Conservation (phyloP, 768 basidiomycete genomes). For the Boletus edulis region DNA sequence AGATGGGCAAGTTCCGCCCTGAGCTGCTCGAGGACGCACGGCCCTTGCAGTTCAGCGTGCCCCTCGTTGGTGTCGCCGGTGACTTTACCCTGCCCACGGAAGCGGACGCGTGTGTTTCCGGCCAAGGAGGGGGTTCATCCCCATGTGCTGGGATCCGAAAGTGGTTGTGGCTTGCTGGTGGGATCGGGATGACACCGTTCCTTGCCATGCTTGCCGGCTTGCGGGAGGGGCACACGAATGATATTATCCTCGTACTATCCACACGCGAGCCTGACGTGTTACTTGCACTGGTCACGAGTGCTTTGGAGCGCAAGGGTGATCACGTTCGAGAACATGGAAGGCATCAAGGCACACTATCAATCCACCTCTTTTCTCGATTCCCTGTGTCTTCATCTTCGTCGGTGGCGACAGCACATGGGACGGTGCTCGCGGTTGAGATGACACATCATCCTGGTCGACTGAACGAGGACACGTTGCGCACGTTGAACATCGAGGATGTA, state of each 20-base stretch:
- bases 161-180: constrained; percentile 58
- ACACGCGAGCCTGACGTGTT: constrained; percentile 55
- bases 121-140: not conserved
- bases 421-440: constrained; percentile 10
- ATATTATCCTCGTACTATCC: constrained; percentile 48
- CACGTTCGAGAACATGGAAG: not conserved
- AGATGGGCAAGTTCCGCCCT: constrained; percentile 38
- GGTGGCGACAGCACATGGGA: constrained; percentile 9
- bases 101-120: not conserved
- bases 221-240: constrained; percentile 11
- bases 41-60: constrained; percentile 39
- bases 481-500: constrained; percentile 9
- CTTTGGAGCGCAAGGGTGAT: not conserved
- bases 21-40: constrained; percentile 41
- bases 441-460: constrained; percentile 22
- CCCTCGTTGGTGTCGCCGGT: constrained; percentile 52
- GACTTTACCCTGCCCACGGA: constrained; percentile 41
- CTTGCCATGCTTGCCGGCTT: constrained; percentile 47
- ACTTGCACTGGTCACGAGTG: constrained; percentile 35
- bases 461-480: constrained; percentile 1
- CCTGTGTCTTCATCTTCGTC: not conserved
- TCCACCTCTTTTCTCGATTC: constrained; percentile 41
- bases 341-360: constrained; percentile 15
- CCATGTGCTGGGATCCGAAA: constrained; percentile 5
- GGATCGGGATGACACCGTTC: constrained; percentile 67